Evolutionary conservation across 2,329 filamentous ascomycete genomes (phyloP).

Genomic region (Calonectria pseudoturangicola): DNA sequence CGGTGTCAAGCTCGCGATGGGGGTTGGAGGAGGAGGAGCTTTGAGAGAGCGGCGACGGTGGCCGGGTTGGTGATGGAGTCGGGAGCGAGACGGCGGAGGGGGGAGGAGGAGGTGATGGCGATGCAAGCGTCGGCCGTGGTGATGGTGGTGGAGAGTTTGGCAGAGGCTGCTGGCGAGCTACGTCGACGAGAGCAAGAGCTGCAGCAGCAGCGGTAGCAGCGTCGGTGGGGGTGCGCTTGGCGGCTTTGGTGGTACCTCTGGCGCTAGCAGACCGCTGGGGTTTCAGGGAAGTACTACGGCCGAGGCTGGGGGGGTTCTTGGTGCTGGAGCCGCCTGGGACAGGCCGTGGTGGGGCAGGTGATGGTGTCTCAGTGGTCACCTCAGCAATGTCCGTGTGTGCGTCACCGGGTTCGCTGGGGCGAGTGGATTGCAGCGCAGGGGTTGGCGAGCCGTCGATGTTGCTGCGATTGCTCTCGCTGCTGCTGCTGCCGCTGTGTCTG

Average conservation of each 20-base stretch:
- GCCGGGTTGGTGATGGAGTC: slow-evolving; percentile 56
- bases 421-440: slow-evolving; percentile 42
- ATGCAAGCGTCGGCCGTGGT: slow-evolving; percentile 57
- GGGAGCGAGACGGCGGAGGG: slow-evolving; percentile 57
- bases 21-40: slow-evolving; percentile 52
- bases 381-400: slow-evolving; percentile 41
- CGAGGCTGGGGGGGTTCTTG: slow-evolving; percentile 20
- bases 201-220: slow-evolving; percentile 43
- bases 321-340: slow-evolving; percentile 24
- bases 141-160: slow-evolving; percentile 65
- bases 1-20: slow-evolving; percentile 51
- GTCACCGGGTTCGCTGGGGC: slow-evolving; percentile 21
- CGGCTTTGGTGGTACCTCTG: slow-evolving; percentile 29
- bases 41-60: slow-evolving; percentile 54
- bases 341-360: slow-evolving; percentile 54
- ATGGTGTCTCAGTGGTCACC: slow-evolving; percentile 58
- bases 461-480: slow-evolving; percentile 33
- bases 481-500: slow-evolving; percentile 49
- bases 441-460: slow-evolving; percentile 48
- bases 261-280: slow-evolving; percentile 24
- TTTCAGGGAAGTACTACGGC: slow-evolving; percentile 22
- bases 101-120: slow-evolving; percentile 58
- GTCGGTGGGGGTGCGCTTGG: slow-evolving; percentile 25
- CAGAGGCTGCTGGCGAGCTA: slow-evolving; percentile 63
- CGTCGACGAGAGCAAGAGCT: slow-evolving; percentile 56